Evolutionary conservation across 148 eudicot genomes (phyloP), one percentile per base, ranked within the genome.

Genomic region (Mesembryanthemum crystallinum): DNA sequence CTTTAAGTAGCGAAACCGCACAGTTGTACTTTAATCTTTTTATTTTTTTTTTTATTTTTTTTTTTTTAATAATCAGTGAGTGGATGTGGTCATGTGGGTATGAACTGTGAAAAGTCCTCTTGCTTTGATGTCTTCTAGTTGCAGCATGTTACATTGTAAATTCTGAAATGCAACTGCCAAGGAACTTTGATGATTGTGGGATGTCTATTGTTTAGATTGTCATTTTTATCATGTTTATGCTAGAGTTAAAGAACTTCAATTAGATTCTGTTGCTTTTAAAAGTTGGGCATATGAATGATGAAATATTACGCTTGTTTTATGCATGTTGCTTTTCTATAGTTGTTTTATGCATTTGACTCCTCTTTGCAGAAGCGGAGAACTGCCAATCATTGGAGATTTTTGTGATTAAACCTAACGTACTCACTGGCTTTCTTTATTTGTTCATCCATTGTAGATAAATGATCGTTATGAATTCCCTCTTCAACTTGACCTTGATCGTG

Each of bases 381-480:
- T 57, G 20, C 20, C 59, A n/a, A 59, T 14, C n/a, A 43, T 58
- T 33, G 54, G 35, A 64, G 49, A 67, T 63, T 61, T 20, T 12
- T 23, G 24, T 17, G 27, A 8, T 63, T n/a, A 20, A n/a, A 61
- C 49, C 45, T 52, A 12, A 7, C 63, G 21, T 21, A 54, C 47
- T 55, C 54, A 39, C 29, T 20, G 8, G 5, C 6, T 62, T 49
- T 78, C 18, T 62, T 61, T 33, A 1, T 54, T 57, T 18, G 24
- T 27, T 72, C 12, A 57, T 21, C 15, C 73, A 60, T 23, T 73
- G 73, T 82, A 94, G 98, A 91, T 94, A 83, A 94, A 94, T 79
- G 98, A 94, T 71, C 94, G 98, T 11, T 94, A 94, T 82, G 98
- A 94, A 85, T 94, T 94, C 69, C 98, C 98, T 75, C 83, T 91